Conservation (phyloP, 106 monocot species). For the Chionographis japonica region DNA sequence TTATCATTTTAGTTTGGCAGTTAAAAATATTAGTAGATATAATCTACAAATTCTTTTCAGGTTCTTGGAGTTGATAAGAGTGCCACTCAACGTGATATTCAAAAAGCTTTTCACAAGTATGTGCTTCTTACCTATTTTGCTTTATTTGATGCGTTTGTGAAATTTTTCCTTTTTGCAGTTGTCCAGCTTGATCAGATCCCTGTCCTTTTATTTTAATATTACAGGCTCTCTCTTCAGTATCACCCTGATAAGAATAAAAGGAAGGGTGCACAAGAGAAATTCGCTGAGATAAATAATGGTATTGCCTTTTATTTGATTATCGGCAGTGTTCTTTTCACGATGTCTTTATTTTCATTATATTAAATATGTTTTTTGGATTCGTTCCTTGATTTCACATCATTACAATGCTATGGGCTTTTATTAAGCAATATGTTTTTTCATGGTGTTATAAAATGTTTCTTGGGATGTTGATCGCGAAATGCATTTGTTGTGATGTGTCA, state of each 20-base stretch:
- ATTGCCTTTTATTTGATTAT: slow-evolving; percentile 11
- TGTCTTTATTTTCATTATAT: not conserved
- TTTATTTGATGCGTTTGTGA: not conserved
- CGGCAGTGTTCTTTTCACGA: not conserved
- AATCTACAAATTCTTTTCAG: slow-evolving; percentile 24
- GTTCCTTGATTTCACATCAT: not conserved
- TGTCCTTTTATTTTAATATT: slow-evolving; percentile 1
- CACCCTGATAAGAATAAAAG: slow-evolving; percentile 98
- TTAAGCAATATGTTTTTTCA: too few relatives aligned
- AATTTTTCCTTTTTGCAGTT: not conserved
- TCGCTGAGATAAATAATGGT: slow-evolving; percentile 97
- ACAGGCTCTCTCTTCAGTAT: slow-evolving; percentile 90
- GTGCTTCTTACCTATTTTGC: not conserved
- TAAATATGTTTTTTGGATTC: not conserved
- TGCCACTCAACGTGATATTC: slow-evolving; percentile 87
- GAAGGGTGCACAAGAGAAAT: slow-evolving; percentile 90
- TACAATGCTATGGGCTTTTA: too few relatives aligned
- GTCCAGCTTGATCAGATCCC: not conserved
- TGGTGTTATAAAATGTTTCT: too few relatives aligned
- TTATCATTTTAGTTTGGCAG: not conserved
- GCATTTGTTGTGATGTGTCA: too few relatives aligned
- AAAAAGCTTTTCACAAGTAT: slow-evolving; percentile 98
- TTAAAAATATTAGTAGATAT: not conserved
- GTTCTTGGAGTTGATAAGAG: slow-evolving; percentile 88
- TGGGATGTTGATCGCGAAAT: too few relatives aligned